Evolutionary conservation across 2,329 filamentous ascomycete genomes (phyloP).

Genomic region (Cladosporium colombiae): DNA sequence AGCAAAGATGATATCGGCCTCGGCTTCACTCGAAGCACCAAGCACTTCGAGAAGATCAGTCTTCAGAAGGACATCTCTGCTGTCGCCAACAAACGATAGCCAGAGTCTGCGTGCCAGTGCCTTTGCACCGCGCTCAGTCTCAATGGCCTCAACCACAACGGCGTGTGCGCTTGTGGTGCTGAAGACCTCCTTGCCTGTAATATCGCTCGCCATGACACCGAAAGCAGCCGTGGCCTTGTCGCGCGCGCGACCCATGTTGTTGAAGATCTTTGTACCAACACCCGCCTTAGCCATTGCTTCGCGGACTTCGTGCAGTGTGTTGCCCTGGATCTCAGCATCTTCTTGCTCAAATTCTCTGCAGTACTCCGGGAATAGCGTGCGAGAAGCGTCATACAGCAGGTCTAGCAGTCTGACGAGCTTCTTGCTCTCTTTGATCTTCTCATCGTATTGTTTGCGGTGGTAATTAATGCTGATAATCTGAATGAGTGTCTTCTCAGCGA

Average conservation of each 20-base stretch:
- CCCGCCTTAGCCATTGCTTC: conserved; percentile 44
- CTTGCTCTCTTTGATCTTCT: conserved; percentile 76
- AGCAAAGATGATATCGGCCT: conserved; percentile 36
- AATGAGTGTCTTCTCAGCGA: conserved; percentile 68
- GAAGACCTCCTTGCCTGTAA: conserved; percentile 83
- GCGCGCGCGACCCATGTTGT: conserved; percentile 63
- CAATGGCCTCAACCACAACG: conserved; percentile 34
- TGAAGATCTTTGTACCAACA: conserved; percentile 71
- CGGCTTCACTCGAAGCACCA: conserved; percentile 26
- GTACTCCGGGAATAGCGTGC: conserved; percentile 79
- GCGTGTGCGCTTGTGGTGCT: conserved; percentile 42
- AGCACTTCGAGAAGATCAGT: conserved; percentile 35
- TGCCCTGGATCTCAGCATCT: conserved; percentile 79
- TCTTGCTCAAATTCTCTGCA: conserved; percentile 78
- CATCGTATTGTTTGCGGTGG: conserved; percentile 71
- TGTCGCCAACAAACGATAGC: conserved; percentile 36
- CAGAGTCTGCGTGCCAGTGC: conserved; percentile 38
- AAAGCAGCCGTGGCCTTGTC: conserved; percentile 84
- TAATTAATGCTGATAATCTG: conserved; percentile 73
- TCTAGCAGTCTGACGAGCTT: conserved; percentile 71
- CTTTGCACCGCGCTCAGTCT: conserved; percentile 33
- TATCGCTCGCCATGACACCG: conserved; percentile 81
- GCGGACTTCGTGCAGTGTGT: conserved; percentile 58
- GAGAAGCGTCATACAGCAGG: conserved; percentile 77
- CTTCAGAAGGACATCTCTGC: conserved; percentile 30